phyloP scores from a whole-genome alignment of 2,329 filamentous ascomycete species.

The Fusarium sp. region DNA sequence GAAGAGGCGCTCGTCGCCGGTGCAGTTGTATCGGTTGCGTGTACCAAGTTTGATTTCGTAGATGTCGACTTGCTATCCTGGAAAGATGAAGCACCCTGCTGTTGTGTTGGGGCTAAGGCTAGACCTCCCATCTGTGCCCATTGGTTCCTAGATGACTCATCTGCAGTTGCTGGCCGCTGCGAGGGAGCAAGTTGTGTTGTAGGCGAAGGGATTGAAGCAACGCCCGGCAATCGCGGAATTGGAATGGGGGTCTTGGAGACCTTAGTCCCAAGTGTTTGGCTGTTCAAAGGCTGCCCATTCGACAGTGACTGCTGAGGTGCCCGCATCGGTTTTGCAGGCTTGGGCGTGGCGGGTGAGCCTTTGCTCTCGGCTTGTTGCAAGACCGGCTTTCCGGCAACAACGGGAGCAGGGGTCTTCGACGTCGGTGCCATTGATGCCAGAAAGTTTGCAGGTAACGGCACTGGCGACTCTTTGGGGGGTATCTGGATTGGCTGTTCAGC shows the following conservation, averaged over 20 bases:
- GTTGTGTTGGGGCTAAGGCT: background rate
- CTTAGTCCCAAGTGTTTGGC: background rate
- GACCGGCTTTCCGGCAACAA: constrained; percentile 27
- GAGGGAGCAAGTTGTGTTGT: background rate
- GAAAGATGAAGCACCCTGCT: background rate
- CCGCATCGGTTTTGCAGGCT: background rate
- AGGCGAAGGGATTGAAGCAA: background rate
- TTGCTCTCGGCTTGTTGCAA: constrained; percentile 19
- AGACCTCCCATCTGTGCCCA: background rate
- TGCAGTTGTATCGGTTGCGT: background rate
- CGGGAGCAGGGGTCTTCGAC: constrained; percentile 33
- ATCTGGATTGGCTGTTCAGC: constrained; percentile 49
- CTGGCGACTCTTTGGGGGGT: constrained; percentile 57
- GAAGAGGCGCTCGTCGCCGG: background rate
- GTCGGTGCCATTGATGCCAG: constrained; percentile 55
- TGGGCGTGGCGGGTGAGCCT: constrained; percentile 1
- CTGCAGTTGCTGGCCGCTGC: background rate
- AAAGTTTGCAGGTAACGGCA: constrained; percentile 58
- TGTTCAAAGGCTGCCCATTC: constrained; percentile 15
- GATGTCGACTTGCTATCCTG: background rate
- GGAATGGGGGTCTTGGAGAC: constrained; percentile 50
- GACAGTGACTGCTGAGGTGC: constrained; percentile 20
- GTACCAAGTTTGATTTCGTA: background rate
- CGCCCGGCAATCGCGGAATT: constrained; percentile 44
- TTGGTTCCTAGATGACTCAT: background rate